phyloP scores from a whole-genome alignment of 208 protist species.

The Acanthamoeba divionensis region DNA sequence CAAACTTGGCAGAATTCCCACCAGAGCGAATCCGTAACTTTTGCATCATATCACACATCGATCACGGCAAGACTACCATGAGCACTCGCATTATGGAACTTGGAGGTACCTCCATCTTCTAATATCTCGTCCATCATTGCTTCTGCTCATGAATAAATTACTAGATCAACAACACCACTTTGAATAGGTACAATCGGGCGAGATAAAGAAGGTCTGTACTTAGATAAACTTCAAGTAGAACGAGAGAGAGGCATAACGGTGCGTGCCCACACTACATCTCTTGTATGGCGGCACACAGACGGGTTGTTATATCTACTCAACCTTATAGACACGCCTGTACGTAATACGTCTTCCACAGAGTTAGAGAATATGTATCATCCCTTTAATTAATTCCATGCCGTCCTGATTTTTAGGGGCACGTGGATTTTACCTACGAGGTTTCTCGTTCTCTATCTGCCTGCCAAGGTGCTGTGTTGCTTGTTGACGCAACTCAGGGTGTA shows the following conservation, averaged over 20 bases:
- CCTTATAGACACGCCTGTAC: conserved; percentile 91
- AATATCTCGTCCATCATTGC: background rate
- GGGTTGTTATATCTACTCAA: conserved; percentile 89
- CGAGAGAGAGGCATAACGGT: conserved; percentile 94
- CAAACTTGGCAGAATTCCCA: background rate
- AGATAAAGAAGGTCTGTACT: conserved; percentile 15
- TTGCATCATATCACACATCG: conserved; percentile 57
- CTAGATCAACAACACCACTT: background rate
- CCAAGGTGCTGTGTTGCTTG: conserved; percentile 86
- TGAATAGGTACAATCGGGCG: background rate
- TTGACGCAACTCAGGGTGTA: conserved; percentile 89
- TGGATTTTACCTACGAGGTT: conserved; percentile 96
- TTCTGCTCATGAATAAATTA: background rate
- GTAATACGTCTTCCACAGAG: background rate
- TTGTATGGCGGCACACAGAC: conserved; percentile 77
- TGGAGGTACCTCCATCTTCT: background rate
- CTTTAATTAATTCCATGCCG: background rate
- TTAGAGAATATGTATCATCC: too few relatives aligned
- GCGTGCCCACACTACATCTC: conserved; percentile 91
- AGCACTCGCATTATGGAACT: conserved; percentile 25
- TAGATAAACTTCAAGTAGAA: conserved; percentile 82
- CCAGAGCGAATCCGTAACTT: conserved; percentile 12
- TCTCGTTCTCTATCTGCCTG: conserved; percentile 91
- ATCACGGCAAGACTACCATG: conserved; percentile 55
- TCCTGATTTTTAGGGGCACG: conserved; percentile 84